Conservation (phyloP, 83 land plant species). For the Diphasiastrum complanatum region DNA sequence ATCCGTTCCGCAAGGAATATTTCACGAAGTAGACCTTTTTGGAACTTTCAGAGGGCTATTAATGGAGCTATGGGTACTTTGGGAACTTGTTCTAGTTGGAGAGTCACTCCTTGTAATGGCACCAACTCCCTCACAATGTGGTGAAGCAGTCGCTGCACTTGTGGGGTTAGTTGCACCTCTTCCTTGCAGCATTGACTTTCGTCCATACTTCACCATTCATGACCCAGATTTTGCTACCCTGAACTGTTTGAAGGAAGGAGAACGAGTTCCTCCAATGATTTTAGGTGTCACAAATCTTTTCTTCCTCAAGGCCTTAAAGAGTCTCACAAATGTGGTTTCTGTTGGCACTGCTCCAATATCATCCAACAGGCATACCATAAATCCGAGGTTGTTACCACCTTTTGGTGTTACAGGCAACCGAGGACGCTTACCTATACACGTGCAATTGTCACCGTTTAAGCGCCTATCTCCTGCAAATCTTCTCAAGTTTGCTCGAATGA, state of each 20-base stretch:
- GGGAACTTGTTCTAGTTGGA: conserved; percentile 89
- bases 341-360: conserved; percentile 62
- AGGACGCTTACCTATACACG: conserved; percentile 29
- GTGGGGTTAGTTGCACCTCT: conserved; percentile 88
- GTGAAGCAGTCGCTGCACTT: conserved; percentile 85
- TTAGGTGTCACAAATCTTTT: conserved; percentile 97
- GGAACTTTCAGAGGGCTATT: conserved; percentile 72
- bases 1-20: conserved; percentile 88
- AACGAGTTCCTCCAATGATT: conserved; percentile 67
- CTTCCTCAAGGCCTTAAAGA: conserved; percentile 76
- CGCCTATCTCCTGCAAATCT: conserved; percentile 72
- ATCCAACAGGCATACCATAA: conserved; percentile 33
- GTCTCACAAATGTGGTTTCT: conserved; percentile 74
- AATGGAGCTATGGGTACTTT: conserved; percentile 87
- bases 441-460: conserved; percentile 49
- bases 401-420: conserved; percentile 24
- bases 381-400: conserved; percentile 23
- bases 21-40: conserved; percentile 90
- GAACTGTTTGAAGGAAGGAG: conserved; percentile 64
- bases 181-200: conserved; percentile 73
- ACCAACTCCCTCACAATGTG: conserved; percentile 88
- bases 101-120: conserved; percentile 86
- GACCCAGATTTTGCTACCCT: conserved; percentile 75
- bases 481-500: conserved; percentile 65
- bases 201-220: conserved; percentile 98